A percentile compares a stretch with the other conserved stretches of the same genome.
phyloP scores from a whole-genome alignment of 1,284 basidiomycete genomes.

The Schizophyllum commune region DNA sequence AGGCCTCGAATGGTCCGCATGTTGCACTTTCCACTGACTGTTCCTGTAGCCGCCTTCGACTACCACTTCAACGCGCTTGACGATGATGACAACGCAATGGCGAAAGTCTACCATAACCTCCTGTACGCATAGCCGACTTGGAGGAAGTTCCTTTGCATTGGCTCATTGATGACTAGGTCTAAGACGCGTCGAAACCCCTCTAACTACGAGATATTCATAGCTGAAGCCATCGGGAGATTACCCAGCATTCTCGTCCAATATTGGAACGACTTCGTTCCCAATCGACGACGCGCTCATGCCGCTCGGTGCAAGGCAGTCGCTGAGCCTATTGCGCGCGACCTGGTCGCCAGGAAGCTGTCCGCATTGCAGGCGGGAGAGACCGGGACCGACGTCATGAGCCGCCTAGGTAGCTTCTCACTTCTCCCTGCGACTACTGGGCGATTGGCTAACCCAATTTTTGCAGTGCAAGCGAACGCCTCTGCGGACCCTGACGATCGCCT shows the following conservation, averaged over 20 bases:
- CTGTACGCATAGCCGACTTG: constrained; percentile 24
- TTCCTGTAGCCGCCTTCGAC: constrained; percentile 34
- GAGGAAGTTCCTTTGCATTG: not conserved
- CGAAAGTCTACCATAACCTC: constrained; percentile 37
- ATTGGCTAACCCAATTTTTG: not conserved
- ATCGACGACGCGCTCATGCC: not conserved
- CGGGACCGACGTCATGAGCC: not conserved
- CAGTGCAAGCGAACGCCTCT: constrained; percentile 36
- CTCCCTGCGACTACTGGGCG: not conserved
- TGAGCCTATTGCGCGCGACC: not conserved
- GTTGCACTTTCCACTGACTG: not conserved
- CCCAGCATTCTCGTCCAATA: not conserved
- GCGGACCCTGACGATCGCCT: constrained; percentile 27
- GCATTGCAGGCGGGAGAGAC: not conserved
- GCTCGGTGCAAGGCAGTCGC: not conserved
- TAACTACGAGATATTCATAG: not conserved
- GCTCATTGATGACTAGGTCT: not conserved
- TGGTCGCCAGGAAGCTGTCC: not conserved
- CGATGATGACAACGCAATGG: constrained; percentile 31
- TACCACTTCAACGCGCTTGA: constrained; percentile 40
- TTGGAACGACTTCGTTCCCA: not conserved
- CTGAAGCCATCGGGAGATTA: not conserved
- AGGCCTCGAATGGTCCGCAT: not conserved
- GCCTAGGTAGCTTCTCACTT: constrained; percentile 6
- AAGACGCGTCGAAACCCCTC: not conserved